Percentiles rank a stretch among this genome's conserved stretches.
phyloP scores from a whole-genome alignment of 352 stramenopile species.

The Pythium insidiosum region DNA sequence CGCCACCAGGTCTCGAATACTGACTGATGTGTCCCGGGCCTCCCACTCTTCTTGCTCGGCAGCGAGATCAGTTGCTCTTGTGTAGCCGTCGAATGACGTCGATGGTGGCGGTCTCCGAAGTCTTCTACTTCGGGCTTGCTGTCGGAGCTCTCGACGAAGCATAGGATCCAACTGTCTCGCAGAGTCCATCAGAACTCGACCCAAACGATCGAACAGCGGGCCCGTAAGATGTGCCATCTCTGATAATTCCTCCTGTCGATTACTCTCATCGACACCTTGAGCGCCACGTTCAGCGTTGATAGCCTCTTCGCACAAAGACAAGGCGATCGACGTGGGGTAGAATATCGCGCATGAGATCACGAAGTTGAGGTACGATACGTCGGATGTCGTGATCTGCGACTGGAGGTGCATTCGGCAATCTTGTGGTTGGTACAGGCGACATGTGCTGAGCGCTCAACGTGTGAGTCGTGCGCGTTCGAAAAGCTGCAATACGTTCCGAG shows the following conservation, averaged over 20 bases:
- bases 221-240: conserved; percentile 63
- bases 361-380: conserved; percentile 39
- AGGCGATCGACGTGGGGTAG: conserved; percentile 64
- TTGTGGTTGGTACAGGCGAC: conserved; percentile 45
- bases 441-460: conserved; percentile 32
- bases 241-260: conserved; percentile 28
- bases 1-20: conserved; percentile 58
- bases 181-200: conserved; percentile 63
- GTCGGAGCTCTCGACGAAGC: conserved; percentile 36
- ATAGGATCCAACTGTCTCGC: conserved; percentile 49
- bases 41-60: too few relatives aligned
- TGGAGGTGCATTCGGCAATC: conserved; percentile 40
- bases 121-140: conserved; percentile 17
- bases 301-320: conserved; percentile 53
- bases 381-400: conserved; percentile 37
- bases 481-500: conserved; percentile 92
- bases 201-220: conserved; percentile 77
- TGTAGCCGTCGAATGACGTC: conserved; percentile 21
- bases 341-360: conserved; percentile 62
- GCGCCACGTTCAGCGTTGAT: conserved; percentile 8
- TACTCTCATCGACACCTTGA: neutral
- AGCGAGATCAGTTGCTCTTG: neutral
- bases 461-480: conserved; percentile 89
- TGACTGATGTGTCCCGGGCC: conserved; percentile 30
- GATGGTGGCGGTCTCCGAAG: conserved; percentile 25